Evolutionary conservation across 805 yeast species (phyloP).

Genomic region (Yarrowia alimentaria): DNA sequence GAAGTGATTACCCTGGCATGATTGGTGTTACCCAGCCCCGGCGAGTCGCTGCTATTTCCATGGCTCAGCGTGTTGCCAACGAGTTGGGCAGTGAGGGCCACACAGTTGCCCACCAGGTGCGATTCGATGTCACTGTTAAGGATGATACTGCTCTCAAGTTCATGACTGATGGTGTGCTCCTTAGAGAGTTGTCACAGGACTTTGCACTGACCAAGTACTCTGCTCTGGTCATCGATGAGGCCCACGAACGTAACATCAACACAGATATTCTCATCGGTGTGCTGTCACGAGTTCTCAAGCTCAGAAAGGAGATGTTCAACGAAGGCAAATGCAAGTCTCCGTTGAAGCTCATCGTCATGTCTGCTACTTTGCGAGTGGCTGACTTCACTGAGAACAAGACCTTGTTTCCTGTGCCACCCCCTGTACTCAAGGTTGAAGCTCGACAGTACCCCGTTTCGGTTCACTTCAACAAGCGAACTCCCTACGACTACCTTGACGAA

Average conservation of each 20-base stretch:
- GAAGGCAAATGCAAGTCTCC: slow-evolving; percentile 50
- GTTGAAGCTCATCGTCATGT: slow-evolving; percentile 86
- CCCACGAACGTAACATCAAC: slow-evolving; percentile 94
- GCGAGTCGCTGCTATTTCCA: slow-evolving; percentile 82
- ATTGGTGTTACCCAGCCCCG: slow-evolving; percentile 94
- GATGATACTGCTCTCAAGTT: slow-evolving; percentile 68
- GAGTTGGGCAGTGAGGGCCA: slow-evolving; percentile 72
- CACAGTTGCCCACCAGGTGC: slow-evolving; percentile 79
- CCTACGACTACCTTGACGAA: slow-evolving; percentile 77
- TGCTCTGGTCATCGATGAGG: slow-evolving; percentile 88
- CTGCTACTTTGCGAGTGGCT: slow-evolving; percentile 91
- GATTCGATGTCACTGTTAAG: slow-evolving; percentile 76
- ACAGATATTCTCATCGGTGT: slow-evolving; percentile 96
- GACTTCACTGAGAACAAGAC: slow-evolving; percentile 83
- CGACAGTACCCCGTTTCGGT: slow-evolving; percentile 91
- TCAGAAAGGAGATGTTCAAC: slow-evolving; percentile 51
- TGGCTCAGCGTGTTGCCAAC: slow-evolving; percentile 76
- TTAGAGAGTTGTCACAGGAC: slow-evolving; percentile 91
- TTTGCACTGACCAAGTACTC: slow-evolving; percentile 79
- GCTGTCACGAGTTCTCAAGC: slow-evolving; percentile 77
- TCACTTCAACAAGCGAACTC: slow-evolving; percentile 82
- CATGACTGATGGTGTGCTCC: slow-evolving; percentile 94
- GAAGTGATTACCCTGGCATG: slow-evolving; percentile 78
- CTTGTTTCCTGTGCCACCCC: slow-evolving; percentile 73
- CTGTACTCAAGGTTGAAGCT: slow-evolving; percentile 83